Conservation (phyloP, 495 filamentous ascomycete species). For the Podospora comata region DNA sequence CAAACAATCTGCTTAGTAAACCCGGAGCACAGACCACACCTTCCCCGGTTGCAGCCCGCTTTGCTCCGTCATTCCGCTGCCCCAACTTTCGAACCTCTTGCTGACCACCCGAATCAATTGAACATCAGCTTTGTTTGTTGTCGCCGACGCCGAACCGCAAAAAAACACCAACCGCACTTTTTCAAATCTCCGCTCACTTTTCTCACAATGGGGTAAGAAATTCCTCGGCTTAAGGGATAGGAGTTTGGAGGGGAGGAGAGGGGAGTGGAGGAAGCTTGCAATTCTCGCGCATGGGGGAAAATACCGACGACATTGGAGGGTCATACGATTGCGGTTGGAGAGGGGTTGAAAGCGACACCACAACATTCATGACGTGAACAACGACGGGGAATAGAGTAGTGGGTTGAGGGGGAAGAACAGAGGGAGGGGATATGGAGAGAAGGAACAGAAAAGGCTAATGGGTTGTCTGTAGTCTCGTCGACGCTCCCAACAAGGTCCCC, state of each 20-base stretch:
- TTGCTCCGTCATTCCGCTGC: background rate
- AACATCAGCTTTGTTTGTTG: background rate
- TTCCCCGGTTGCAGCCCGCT: background rate
- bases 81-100: slow-evolving; percentile 19
- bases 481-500: slow-evolving; percentile 83
- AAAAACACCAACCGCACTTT: background rate
- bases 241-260: background rate
- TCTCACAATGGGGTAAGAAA: slow-evolving; percentile 28
- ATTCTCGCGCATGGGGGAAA: slow-evolving; percentile 8
- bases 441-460: slow-evolving; percentile 17
- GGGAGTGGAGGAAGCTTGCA: background rate
- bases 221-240: background rate
- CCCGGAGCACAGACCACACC: slow-evolving; percentile 17
- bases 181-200: slow-evolving; percentile 14
- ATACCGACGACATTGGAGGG: background rate
- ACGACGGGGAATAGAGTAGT: background rate
- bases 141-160: background rate
- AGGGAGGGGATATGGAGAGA: background rate
- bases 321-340: slow-evolving; percentile 5
- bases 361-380: background rate
- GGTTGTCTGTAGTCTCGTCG: slow-evolving; percentile 53
- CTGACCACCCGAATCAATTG: slow-evolving; percentile 23
- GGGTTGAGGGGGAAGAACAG: background rate
- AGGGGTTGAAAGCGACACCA: background rate
- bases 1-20: slow-evolving; percentile 9